Conservation (phyloP, 768 basidiomycete species). For the Auricularia cornea region DNA sequence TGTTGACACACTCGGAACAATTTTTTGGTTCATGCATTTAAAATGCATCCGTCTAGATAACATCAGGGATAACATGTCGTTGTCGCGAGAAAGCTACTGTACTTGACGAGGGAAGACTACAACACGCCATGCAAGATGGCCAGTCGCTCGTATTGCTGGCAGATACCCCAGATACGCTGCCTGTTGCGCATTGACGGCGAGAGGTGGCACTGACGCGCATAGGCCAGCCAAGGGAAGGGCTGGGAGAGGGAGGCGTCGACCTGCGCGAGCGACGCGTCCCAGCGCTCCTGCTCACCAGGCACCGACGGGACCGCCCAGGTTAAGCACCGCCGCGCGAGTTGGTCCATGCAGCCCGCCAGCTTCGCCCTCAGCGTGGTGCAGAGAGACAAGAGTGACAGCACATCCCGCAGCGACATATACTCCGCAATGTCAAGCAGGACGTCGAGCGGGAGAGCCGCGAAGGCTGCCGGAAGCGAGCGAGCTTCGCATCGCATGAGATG, state of each 20-base stretch:
- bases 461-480: neutral
- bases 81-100: too few species aligned
- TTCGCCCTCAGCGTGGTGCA: neutral
- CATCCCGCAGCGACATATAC: conserved; percentile 51
- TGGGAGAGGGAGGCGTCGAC: neutral
- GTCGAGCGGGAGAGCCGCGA: conserved; percentile 55
- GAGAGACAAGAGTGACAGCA: conserved; percentile 38
- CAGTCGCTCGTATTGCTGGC: neutral
- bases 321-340: neutral
- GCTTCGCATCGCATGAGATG: neutral
- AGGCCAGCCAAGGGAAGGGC: neutral
- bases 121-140: neutral
- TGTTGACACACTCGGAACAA: too few species aligned
- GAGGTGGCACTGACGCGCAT: neutral
- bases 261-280: neutral
- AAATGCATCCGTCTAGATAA: too few species aligned
- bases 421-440: conserved; percentile 58
- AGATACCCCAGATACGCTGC: neutral
- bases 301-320: neutral
- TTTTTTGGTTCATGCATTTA: too few species aligned
- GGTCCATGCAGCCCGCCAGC: neutral
- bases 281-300: neutral
- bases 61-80: too few species aligned
- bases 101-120: too few species aligned
- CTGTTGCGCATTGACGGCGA: neutral